Evolutionary conservation across 2,329 filamentous ascomycete genomes (phyloP).

Genomic region (Alternaria tenuissima): DNA sequence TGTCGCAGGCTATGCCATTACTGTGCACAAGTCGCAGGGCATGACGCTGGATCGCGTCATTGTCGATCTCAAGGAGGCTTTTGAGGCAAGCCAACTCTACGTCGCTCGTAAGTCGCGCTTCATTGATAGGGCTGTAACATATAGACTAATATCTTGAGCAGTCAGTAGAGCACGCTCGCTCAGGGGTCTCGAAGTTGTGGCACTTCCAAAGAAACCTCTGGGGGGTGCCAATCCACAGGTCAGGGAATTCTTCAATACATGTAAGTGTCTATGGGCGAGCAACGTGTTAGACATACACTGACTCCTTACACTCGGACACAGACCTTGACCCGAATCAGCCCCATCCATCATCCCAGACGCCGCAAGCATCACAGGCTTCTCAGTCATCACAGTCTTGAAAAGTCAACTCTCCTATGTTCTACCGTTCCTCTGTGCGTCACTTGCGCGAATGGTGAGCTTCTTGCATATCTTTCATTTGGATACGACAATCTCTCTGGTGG

Average conservation of each 20-base stretch:
- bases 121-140: neutral
- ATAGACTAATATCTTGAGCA: constrained; percentile 16
- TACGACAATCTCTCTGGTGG: neutral
- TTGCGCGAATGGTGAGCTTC: neutral
- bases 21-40: constrained; percentile 67
- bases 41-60: constrained; percentile 68
- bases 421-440: neutral
- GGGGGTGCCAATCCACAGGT: constrained; percentile 45
- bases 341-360: neutral
- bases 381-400: neutral
- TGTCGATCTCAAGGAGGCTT: constrained; percentile 62
- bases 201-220: constrained; percentile 34
- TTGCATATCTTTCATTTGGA: neutral
- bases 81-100: constrained; percentile 68
- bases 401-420: neutral
- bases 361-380: neutral
- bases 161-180: constrained; percentile 64
- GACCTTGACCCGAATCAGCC: neutral
- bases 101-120: constrained; percentile 57
- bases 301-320: neutral
- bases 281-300: neutral
- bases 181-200: constrained; percentile 56
- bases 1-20: constrained; percentile 68
- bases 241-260: constrained; percentile 37
- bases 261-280: neutral